A percentile compares a stretch with the other conserved stretches of the same genome.
Conservation (phyloP, 2,329 filamentous ascomycete species). For the Penicillium thymicola region DNA sequence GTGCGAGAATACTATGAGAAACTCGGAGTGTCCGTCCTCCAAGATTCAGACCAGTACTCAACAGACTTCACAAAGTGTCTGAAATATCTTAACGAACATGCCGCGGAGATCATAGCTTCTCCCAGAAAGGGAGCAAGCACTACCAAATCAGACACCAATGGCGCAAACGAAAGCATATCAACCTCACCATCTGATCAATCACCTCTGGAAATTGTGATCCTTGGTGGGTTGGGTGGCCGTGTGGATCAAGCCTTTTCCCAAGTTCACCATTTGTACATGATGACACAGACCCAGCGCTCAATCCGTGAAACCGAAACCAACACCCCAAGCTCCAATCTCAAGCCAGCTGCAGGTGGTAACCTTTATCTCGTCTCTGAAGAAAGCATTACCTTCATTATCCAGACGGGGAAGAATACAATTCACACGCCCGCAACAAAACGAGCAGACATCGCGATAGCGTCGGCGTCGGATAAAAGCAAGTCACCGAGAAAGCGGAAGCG, state of each 20-base stretch:
- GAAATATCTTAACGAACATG: slow-evolving; percentile 51
- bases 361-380: slow-evolving; percentile 79
- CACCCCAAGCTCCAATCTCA: neutral
- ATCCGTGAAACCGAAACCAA: slow-evolving; percentile 3
- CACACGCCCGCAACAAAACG: slow-evolving; percentile 51
- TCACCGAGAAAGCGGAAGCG: slow-evolving; percentile 9
- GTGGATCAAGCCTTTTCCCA: slow-evolving; percentile 91
- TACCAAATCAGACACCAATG: slow-evolving; percentile 6
- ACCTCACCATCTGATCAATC: slow-evolving; percentile 2
- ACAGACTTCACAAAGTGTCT: slow-evolving; percentile 90
- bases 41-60: slow-evolving; percentile 75
- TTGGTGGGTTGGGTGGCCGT: slow-evolving; percentile 83
- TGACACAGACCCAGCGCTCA: slow-evolving; percentile 36
- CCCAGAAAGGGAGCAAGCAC: slow-evolving; percentile 8
- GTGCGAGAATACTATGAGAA: slow-evolving; percentile 65
- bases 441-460: slow-evolving; percentile 3
- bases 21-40: slow-evolving; percentile 60
- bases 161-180: neutral
- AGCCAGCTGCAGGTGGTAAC: slow-evolving; percentile 43
- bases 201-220: slow-evolving; percentile 64
- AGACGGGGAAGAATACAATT: slow-evolving; percentile 64
- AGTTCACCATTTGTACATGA: slow-evolving; percentile 74
- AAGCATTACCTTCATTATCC: slow-evolving; percentile 79
- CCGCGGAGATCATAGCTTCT: slow-evolving; percentile 24
- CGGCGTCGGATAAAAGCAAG: neutral